These are phyloP conservation scores for Boechera retrofracta DNA, from an alignment of 345 rosid species.

Conservation along the genomic window DNA sequence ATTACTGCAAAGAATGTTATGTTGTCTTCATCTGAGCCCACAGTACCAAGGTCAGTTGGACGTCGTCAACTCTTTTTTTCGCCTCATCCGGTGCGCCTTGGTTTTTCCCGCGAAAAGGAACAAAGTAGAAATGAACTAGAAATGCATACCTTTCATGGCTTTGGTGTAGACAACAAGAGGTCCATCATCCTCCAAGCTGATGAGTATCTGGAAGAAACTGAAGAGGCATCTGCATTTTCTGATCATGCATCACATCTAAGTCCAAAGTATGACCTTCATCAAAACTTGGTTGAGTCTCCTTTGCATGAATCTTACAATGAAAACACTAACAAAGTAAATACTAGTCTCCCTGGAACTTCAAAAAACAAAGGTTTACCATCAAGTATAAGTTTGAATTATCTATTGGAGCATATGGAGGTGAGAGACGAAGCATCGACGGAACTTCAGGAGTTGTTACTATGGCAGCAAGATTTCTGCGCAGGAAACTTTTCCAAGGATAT, in stretches of 20 bases:
- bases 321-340: slow-evolving; percentile 41
- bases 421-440: slow-evolving; percentile 58
- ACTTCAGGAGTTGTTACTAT: slow-evolving; percentile 69
- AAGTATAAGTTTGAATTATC: slow-evolving; percentile 58
- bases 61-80: slow-evolving; percentile 82
- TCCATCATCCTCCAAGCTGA: slow-evolving; percentile 55
- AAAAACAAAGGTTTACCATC: slow-evolving; percentile 44
- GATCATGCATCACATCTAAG: slow-evolving; percentile 69
- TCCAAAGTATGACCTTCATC: slow-evolving; percentile 58
- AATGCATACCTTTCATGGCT: slow-evolving; percentile 47
- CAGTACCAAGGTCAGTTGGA: slow-evolving; percentile 74
- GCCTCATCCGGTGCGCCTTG: slow-evolving; percentile 76
- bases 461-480: slow-evolving; percentile 62
- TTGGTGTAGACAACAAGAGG: slow-evolving; percentile 50
- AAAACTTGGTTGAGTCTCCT: slow-evolving; percentile 41
- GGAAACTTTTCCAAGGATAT: slow-evolving; percentile 48
- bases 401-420: slow-evolving; percentile 72
- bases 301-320: slow-evolving; percentile 44
- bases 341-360: slow-evolving; percentile 48
- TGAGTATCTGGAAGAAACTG: slow-evolving; percentile 62
- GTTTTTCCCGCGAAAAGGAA: slow-evolving; percentile 45
- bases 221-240: slow-evolving; percentile 78
- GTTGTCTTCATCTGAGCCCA: slow-evolving; percentile 79
- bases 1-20: slow-evolving; percentile 90
- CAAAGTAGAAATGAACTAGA: slow-evolving; percentile 42